Percentiles rank a stretch among this genome's conserved stretches.
These are phyloP conservation scores for Cryptomeria japonica DNA, from an alignment of 75 land plant species.

Conservation along the genomic window DNA sequence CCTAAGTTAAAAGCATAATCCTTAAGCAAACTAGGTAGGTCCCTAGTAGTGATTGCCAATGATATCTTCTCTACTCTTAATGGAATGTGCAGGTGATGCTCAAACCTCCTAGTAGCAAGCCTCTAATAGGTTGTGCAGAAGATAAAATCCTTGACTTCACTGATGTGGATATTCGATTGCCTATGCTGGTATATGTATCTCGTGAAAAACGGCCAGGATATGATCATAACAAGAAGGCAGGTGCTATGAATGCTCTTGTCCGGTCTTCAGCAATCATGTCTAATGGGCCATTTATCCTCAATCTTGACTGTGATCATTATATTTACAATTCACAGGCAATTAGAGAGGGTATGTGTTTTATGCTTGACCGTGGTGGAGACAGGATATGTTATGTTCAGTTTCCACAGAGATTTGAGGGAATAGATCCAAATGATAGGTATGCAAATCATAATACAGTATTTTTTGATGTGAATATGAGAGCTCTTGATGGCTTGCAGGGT, in stretches of 20 bases:
- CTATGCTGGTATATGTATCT: constrained; percentile 73
- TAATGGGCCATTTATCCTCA: constrained; percentile 88
- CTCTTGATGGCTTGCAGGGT: constrained; percentile 86
- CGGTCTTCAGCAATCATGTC: constrained; percentile 86
- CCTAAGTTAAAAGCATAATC: not conserved
- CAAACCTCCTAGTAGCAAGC: constrained; percentile 64
- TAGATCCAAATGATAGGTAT: constrained; percentile 88
- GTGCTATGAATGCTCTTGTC: constrained; percentile 84
- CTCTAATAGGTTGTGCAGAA: constrained; percentile 43
- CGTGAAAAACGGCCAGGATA: constrained; percentile 87
- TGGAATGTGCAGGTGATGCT: constrained; percentile 73
- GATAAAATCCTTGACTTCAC: constrained; percentile 43
- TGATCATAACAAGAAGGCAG: constrained; percentile 90
- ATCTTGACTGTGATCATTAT: constrained; percentile 82
- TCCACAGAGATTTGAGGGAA: constrained; percentile 89
- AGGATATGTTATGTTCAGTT: constrained; percentile 81
- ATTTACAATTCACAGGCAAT: constrained; percentile 75
- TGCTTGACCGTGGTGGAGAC: constrained; percentile 89
- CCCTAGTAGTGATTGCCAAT: not conserved
- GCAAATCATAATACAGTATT: constrained; percentile 89
- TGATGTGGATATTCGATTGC: constrained; percentile 69
- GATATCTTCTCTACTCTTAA: not conserved
- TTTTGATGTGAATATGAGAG: constrained; percentile 88
- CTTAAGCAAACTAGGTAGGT: not conserved
- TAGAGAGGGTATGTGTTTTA: constrained; percentile 74